Evolutionary conservation across 768 basidiomycete genomes (phyloP), one percentile per base, ranked within the genome.

Genomic region (Suillus weaverae): DNA sequence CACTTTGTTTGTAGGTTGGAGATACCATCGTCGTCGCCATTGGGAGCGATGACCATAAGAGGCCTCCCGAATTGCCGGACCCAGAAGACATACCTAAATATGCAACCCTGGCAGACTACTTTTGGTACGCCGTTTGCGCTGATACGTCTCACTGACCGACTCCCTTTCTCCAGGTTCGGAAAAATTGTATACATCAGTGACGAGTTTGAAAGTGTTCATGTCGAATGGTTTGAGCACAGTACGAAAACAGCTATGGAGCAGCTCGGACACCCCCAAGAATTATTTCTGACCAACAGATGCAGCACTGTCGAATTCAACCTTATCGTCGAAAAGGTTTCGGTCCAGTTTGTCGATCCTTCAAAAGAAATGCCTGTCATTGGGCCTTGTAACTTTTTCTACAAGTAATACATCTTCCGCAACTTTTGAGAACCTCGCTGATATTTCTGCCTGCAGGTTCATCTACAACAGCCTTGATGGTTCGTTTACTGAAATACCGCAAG

Each of bases 221-320:
- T 90, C 11, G 90, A 86, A 39, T 94, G 91, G 91, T 84, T 90
- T 35, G 84, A 89, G 61, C 92, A 94, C 69, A 84, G 86, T 0
- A 84, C 85, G 0, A 82, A 84, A 62, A 89, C 86, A 0, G 72
- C 85, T n/a, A 71, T 92, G 33, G 77, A 81, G 35, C 87, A 91
- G 65, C 73, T 92, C 16, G 84, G 83, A 0, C 76, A 89, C 63
- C 78, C 84, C 0, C 86, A 86, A 62, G 91, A 94, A 67, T 71
- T 94, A 0, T 92, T 89, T 70, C 73, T 90, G 5, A 81, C 82
- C 35, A 74, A 86, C 2, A 70, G 81, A 0, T 94, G 92, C 66
- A 81, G 81, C 53, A 68, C 78, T 11, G 69, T 83, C 18, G 65
- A 74, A 4, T 64, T 86, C 35, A 66, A 71, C 5, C 64, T 71